Base-by-base conservation (phyloP, 257 asterid genomes). In the Ocimum tenuiflorum region DNA sequence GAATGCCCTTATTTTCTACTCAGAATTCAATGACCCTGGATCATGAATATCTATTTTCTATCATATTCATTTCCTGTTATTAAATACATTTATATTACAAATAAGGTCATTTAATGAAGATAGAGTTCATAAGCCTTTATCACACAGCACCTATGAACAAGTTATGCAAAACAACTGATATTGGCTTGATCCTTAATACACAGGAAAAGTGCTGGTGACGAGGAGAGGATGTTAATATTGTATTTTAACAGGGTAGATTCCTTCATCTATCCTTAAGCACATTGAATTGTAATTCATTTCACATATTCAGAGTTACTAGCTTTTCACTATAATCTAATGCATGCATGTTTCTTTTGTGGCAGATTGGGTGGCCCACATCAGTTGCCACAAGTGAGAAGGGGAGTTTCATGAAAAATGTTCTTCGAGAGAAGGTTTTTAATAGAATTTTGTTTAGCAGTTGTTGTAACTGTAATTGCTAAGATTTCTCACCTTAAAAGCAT, bases 361-460 rank as follows among this genome's bases (percentile, higher is more conserved):
- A 89, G 99, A 86, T 92, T 80, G 97, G 97, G 72, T 92, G 99
- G 99, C 99, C 99, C 63, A 89, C 95, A 69, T 83, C 97, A 52
- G 83, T 92, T 61, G 87, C 99, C 70, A 89, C 97, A 9, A 87
- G 72, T 64, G 99, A 92, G 90, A 83, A 90, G 76, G 87, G 74
- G 54, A 48, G 82, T 62, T 92, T 92, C 59, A 60, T 86, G 80
- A 86, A 80, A 83, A 82, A 71, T 51, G 95, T 89, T 77, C 85
- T 92, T 20, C 83, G 83, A 10, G 96, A 83, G 79, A 92, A 92
- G 98, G 99, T 87, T 68, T 33, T 46, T 46, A 10, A 51, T 14
- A 11, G 18, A 66, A 41, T 27, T 52, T 35, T 0, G 41, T 13
- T 43, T 31, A 24, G 13, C 48, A 56, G 41, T 59, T 3, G 41